Evolutionary conservation across 176 grass and related monocot genomes (phyloP).

Genomic region (Phragmites australis): DNA sequence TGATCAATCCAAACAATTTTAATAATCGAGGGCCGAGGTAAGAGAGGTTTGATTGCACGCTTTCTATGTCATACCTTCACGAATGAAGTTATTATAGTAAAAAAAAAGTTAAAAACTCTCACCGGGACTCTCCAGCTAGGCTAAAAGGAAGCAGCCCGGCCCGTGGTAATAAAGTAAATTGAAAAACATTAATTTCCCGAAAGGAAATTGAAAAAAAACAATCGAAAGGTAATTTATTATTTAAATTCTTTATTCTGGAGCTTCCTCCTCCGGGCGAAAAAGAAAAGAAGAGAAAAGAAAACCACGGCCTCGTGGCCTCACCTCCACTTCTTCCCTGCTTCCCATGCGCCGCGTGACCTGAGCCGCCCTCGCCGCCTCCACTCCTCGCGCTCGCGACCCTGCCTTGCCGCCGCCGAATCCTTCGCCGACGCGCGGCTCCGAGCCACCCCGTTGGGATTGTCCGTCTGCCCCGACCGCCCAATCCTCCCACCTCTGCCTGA

Average conservation of each 20-base stretch:
- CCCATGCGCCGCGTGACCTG: slow-evolving; percentile 15
- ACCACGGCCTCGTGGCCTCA: slow-evolving; percentile 13
- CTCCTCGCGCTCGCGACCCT: neutral
- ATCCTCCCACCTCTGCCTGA: neutral
- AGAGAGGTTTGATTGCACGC: no score
- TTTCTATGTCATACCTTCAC: no score
- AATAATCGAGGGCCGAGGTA: no score
- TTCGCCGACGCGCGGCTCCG: neutral
- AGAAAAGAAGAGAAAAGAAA: slow-evolving; percentile 12
- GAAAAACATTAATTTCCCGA: no score
- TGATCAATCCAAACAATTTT: no score
- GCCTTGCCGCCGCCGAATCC: neutral
- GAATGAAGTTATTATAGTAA: no score
- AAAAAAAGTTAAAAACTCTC: no score
- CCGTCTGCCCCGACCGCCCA: neutral
- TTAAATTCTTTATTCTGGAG: slow-evolving; percentile 8
- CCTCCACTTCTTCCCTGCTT: neutral
- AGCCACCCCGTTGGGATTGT: neutral
- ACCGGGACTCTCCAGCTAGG: no score
- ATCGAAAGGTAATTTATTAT: no score
- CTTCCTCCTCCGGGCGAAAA: neutral
- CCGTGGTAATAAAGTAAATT: no score
- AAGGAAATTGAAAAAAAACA: no score
- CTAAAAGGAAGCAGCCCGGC: no score
- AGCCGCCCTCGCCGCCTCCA: neutral